phyloP scores from a whole-genome alignment of 2,329 filamentous ascomycete genomes.

The Aspergillus spinulosporus region DNA sequence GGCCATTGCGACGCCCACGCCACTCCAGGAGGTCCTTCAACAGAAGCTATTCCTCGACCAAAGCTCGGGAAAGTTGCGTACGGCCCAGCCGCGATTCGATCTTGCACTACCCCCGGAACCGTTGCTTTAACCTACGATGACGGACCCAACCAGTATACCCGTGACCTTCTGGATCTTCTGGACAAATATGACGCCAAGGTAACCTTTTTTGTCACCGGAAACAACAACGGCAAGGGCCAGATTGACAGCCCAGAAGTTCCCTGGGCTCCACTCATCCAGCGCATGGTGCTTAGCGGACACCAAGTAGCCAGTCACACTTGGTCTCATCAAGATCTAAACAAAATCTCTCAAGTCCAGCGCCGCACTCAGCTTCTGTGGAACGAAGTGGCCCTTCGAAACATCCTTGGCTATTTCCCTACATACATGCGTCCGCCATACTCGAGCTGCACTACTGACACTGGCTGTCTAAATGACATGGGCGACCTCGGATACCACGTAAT shows the following conservation, averaged over 20 bases:
- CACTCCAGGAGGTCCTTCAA: constrained; percentile 38
- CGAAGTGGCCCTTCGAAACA: constrained; percentile 50
- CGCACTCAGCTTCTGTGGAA: constrained; percentile 48
- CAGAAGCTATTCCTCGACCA: constrained; percentile 36
- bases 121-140: constrained; percentile 69
- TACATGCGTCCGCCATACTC: constrained; percentile 57
- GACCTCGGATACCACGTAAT: constrained; percentile 53
- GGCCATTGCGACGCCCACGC: constrained; percentile 41
- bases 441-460: constrained; percentile 38
- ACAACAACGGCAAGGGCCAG: constrained; percentile 48
- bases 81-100: constrained; percentile 36
- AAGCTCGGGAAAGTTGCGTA: constrained; percentile 40
- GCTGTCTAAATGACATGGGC: constrained; percentile 46
- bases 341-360: constrained; percentile 39
- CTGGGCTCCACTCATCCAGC: constrained; percentile 41
- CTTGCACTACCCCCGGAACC: constrained; percentile 53
- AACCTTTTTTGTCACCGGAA: constrained; percentile 65
- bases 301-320: constrained; percentile 56
- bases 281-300: constrained; percentile 49
- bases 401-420: constrained; percentile 52
- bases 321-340: constrained; percentile 51
- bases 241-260: constrained; percentile 45
- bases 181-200: constrained; percentile 61
- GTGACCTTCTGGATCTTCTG: constrained; percentile 62
- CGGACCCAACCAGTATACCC: constrained; percentile 63